Base-by-base conservation (phyloP, 331 rosid genomes). In the Quercus tomentella region DNA sequence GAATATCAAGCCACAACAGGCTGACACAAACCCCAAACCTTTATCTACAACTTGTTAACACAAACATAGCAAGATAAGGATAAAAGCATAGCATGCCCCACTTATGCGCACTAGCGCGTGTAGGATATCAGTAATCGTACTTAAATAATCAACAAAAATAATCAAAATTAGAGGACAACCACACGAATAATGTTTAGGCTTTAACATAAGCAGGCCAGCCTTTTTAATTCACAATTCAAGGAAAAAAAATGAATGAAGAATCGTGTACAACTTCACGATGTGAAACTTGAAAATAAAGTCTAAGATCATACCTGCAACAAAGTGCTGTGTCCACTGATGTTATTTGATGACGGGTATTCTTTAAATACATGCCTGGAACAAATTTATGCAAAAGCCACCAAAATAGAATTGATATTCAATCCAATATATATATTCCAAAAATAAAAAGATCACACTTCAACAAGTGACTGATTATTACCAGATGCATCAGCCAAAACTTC, bases 321-420 rank as follows among this genome's bases (percentile, higher is more conserved):
- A 3, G 97, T 58, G 77, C 86, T 89, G 72, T 88, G 95, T 56
- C 83, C 91, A 20, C 83, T 80, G 84, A 91, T 85, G 81, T 25
- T 87, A 83, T 87, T 87, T 76, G 98, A 89, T 49, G 93, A 51
- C 9, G 75, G 76, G 84, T 80, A 82, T 87, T 92, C 92, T 92
- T 92, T 14, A 72, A 73, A 80, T 89, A 94, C 86, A 86, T 76
- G 72, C 88, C 97, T 89, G 91, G 43, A 83, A 83, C 76, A 67
- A 74, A 73, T 21, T 74, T 62, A 51, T 49, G 35, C 51, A 67
- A 81, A 68, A 57, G 78, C 63, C 73, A 69, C 45, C 54, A 1
- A 11, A 51, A 71, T 52, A 49, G 18, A 52, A 61, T 26, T 2
- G 18, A 33, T 20, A 70, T 6, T 33, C 56, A 52, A 60, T 75